Evolutionary conservation across 768 basidiomycete species (phyloP), one percentile per base, ranked within the genome.

Genomic region (Phallus indusiatus): DNA sequence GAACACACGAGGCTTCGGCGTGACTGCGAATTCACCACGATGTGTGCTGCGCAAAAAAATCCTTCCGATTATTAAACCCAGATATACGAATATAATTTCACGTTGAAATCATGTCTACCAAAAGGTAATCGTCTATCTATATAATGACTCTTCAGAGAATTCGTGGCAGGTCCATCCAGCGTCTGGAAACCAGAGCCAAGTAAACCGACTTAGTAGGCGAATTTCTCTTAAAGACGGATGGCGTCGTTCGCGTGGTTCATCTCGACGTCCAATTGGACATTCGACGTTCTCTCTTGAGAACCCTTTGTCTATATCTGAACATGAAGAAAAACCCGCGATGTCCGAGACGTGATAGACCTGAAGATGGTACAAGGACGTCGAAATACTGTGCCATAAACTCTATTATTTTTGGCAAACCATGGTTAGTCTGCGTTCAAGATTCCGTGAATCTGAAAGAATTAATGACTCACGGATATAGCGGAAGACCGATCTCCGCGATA

Each of bases 331-430:
- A n/a, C n/a, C n/a, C n/a, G n/a, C n/a, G 28, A 36, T 24, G 28
- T 54, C 53, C n/a, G n/a, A 14, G 53, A 54, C 53, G 36, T 54
- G 53, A 34, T 54, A 54, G 11, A 54, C 53, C n/a, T 36, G 53
- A 12, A 54, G n/a, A 34, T 34, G 11, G 36, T 28, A 6, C 4
- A 54, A 54, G n/a, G 53, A 18, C 12, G 21, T 54, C 9, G 9
- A 12, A 18, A 34, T 22, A 18, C 6, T 7, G 36, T 28, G n/a
- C 53, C 53, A 54, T 34, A 54, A 36, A 18, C 28, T 24, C 53
- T 54, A 34, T 34, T 28, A 3, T 28, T 28, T 28, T 28, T 28
- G 7, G 28, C 7, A 28, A 28, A n/a, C n/a, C 28, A 28, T 28
- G 28, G 28, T 28, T 3, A 28, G 28, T 28, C 2, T 28, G 28